Evolutionary conservation across 2,329 filamentous ascomycete species (phyloP).

Genomic region (Dactylellina drechsleri): DNA sequence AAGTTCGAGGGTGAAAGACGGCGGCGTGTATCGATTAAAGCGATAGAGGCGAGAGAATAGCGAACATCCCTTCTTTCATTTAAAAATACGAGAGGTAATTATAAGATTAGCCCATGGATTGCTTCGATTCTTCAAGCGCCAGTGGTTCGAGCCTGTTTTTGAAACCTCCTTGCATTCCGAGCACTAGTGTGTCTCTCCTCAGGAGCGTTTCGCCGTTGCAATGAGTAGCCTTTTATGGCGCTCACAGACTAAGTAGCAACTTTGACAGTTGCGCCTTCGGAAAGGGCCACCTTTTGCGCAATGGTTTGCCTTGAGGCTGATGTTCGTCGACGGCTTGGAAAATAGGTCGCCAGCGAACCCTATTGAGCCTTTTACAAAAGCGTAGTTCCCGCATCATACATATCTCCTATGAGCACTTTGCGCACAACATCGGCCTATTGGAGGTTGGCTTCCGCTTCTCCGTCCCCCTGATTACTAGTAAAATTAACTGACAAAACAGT

Average conservation of each 20-base stretch:
- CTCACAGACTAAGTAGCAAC: conserved; percentile 35
- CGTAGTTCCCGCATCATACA: conserved; percentile 1
- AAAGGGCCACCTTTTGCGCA: conserved; percentile 44
- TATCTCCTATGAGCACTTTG: conserved; percentile 16
- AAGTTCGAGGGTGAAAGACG: conserved; percentile 19
- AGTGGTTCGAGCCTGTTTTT: conserved; percentile 34
- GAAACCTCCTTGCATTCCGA: conserved; percentile 49
- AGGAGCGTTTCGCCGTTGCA: conserved; percentile 38
- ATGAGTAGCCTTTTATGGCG: conserved; percentile 15
- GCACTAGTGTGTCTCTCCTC: conserved; percentile 42
- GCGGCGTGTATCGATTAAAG: conserved; percentile 28
- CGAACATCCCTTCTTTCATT: conserved; percentile 45
- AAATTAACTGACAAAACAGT: conserved; percentile 31
- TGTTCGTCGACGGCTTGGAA: conserved; percentile 2
- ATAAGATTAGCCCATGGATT: conserved; percentile 29
- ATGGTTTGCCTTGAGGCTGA: conserved; percentile 44
- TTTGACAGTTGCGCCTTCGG: conserved; percentile 23
- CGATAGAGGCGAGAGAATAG: conserved; percentile 30
- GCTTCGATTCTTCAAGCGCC: conserved; percentile 33
- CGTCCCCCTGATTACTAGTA: conserved; percentile 44
- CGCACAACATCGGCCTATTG: conserved; percentile 1
- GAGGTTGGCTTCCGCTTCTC: conserved; percentile 9
- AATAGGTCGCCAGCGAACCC: conserved; percentile 18
- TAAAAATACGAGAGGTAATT: conserved; percentile 12
- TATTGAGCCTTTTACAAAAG: conserved; percentile 33